phyloP scores from a whole-genome alignment of 176 grass and related monocot genomes.

The Bolboschoenus planiculmis region DNA sequence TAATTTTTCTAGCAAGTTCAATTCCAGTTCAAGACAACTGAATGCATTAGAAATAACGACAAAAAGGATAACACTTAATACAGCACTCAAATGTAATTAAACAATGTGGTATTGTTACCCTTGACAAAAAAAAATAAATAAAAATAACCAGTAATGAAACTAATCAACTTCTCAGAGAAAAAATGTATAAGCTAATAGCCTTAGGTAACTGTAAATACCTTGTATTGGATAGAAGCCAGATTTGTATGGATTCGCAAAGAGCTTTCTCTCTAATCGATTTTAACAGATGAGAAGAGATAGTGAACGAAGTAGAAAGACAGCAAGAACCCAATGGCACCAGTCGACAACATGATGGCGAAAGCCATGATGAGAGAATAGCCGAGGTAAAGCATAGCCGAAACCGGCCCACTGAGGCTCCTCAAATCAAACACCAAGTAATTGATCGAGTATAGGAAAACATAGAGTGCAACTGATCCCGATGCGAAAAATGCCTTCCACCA shows the following conservation, averaged over 20 bases:
- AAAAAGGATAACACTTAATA: neutral
- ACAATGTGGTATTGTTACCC: neutral
- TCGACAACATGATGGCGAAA: conserved; percentile 68
- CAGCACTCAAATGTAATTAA: neutral
- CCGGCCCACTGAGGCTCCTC: conserved; percentile 69
- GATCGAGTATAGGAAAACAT: conserved; percentile 76
- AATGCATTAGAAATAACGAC: neutral
- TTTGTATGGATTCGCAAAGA: neutral
- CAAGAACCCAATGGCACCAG: conserved; percentile 70
- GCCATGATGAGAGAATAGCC: conserved; percentile 80
- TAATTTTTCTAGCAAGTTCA: neutral
- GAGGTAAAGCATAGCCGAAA: conserved; percentile 61
- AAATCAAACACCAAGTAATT: conserved; percentile 82
- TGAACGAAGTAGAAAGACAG: conserved; percentile 85
- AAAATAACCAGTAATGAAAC: neutral
- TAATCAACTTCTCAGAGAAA: neutral
- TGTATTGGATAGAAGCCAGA: neutral
- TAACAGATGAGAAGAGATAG: conserved; percentile 86
- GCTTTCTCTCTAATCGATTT: conserved; percentile 57
- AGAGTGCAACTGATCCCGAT: conserved; percentile 60
- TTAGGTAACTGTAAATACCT: neutral
- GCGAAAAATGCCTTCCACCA: conserved; percentile 95
- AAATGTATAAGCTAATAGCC: neutral
- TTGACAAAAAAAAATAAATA: neutral
- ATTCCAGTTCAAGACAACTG: neutral